Evolutionary conservation across 208 protist species (phyloP).

Genomic region (Herpetomonas samuelpessoai): DNA sequence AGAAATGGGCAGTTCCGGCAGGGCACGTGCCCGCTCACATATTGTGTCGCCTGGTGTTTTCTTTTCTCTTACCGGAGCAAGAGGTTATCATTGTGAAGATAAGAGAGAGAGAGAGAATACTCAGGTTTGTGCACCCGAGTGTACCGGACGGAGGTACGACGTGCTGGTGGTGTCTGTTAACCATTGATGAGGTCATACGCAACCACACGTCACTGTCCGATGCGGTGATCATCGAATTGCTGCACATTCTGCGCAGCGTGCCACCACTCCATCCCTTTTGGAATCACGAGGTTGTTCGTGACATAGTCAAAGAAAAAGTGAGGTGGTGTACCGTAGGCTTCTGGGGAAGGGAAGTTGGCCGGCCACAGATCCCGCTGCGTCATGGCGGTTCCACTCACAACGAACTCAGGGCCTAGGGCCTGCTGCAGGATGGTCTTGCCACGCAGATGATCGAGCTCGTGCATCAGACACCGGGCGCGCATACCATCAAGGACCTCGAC

Average conservation of each 20-base stretch:
- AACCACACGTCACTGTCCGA: slow-evolving; percentile 14
- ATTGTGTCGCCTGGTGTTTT: too few relatives aligned
- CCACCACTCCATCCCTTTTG: slow-evolving; percentile 82
- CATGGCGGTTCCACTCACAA: slow-evolving; percentile 71
- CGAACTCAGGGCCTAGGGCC: slow-evolving; percentile 75
- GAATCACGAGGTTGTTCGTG: slow-evolving; percentile 64
- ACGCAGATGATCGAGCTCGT: slow-evolving; percentile 85
- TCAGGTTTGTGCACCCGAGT: too few relatives aligned
- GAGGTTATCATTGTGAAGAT: too few relatives aligned
- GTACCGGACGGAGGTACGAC: too few relatives aligned
- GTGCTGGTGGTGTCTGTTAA: too few relatives aligned
- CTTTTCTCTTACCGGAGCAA: too few relatives aligned
- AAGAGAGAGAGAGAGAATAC: too few relatives aligned
- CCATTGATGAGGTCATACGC: too few relatives aligned
- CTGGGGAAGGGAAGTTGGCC: slow-evolving; percentile 81
- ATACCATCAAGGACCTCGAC: slow-evolving; percentile 77
- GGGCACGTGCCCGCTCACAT: too few relatives aligned
- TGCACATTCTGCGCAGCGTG: slow-evolving; percentile 46
- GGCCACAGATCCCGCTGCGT: slow-evolving; percentile 81
- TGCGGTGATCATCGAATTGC: slow-evolving; percentile 53
- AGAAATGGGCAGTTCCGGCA: too few relatives aligned
- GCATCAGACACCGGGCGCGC: slow-evolving; percentile 84
- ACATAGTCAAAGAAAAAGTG: slow-evolving; percentile 89
- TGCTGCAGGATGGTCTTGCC: slow-evolving; percentile 85
- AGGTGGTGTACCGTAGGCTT: slow-evolving; percentile 71